Percentiles rank a stretch among this genome's conserved stretches.
These are phyloP conservation scores for Trypanosoma platydactyli DNA, from an alignment of 208 protist genomes.

Conservation along the genomic window DNA sequence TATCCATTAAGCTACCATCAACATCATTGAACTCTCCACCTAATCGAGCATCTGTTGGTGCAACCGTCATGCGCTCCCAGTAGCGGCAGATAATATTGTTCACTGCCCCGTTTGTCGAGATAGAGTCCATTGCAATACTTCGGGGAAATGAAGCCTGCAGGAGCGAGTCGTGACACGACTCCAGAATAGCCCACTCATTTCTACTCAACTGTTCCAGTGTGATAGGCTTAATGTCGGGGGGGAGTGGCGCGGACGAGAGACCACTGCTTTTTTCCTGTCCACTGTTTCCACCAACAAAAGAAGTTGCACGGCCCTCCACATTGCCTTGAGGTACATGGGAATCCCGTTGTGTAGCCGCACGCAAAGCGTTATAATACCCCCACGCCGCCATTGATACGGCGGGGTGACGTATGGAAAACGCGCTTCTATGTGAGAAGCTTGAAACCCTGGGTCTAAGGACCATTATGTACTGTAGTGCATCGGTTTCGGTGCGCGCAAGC, in stretches of 20 bases:
- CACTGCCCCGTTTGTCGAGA: conserved; percentile 47
- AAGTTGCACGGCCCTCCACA: background rate
- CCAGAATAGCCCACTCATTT: conserved; percentile 68
- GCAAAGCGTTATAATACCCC: conserved; percentile 53
- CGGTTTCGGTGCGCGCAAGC: conserved; percentile 36
- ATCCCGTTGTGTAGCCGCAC: conserved; percentile 26
- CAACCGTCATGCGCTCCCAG: conserved; percentile 82
- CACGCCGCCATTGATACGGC: conserved; percentile 78
- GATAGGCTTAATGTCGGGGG: conserved; percentile 1
- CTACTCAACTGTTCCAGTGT: conserved; percentile 15
- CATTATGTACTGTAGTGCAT: conserved; percentile 78
- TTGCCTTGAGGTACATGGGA: background rate
- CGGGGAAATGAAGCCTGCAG: conserved; percentile 37
- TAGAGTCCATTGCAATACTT: conserved; percentile 27
- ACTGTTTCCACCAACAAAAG: background rate
- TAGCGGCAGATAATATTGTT: conserved; percentile 81
- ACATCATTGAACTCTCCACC: background rate
- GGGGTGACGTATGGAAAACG: conserved; percentile 77
- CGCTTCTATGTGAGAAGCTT: conserved; percentile 63
- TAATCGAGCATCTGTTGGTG: conserved; percentile 12
- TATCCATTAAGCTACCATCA: background rate
- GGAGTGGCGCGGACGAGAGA: background rate
- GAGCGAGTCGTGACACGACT: conserved; percentile 59
- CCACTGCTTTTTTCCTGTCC: no score
- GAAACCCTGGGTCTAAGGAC: conserved; percentile 68